Evolutionary conservation across 257 asterid genomes (phyloP).

Genomic region (Salvia splendens): DNA sequence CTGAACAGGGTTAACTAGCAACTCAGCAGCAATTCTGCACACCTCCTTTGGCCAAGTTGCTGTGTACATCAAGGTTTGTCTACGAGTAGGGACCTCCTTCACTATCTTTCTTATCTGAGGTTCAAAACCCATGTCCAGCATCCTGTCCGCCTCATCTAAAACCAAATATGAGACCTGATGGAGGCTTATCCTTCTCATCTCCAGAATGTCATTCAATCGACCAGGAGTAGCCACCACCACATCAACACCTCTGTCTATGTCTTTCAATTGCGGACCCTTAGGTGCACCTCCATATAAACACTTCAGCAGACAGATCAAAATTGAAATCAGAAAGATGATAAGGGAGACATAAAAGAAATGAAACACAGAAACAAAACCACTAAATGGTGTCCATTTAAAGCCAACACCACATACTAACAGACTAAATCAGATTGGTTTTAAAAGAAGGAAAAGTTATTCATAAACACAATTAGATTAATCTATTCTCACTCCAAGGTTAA

Average conservation of each 20-base stretch:
- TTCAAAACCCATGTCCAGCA: constrained; percentile 99
- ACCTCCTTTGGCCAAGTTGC: constrained; percentile 99
- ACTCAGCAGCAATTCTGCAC: constrained; percentile 90
- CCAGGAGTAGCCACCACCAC: constrained; percentile 99
- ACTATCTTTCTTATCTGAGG: constrained; percentile 99
- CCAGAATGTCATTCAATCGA: constrained; percentile 91
- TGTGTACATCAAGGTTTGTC: constrained; percentile 97
- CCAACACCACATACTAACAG: background rate
- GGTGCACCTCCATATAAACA: constrained; percentile 92
- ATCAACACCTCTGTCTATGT: constrained; percentile 85
- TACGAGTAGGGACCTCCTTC: constrained; percentile 79
- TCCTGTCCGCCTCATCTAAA: constrained; percentile 96
- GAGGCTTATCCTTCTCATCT: constrained; percentile 87
- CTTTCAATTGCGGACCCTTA: constrained; percentile 86
- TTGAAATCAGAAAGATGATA: constrained; percentile 31
- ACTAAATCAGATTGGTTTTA: too few species aligned
- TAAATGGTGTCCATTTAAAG: constrained; percentile 2
- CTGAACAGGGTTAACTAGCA: constrained; percentile 81
- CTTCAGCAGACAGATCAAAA: constrained; percentile 40
- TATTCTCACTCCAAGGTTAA: background rate
- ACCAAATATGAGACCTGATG: constrained; percentile 92
- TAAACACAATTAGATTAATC: background rate
- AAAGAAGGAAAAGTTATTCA: too few species aligned
- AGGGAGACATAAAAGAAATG: background rate
- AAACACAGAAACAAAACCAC: constrained; percentile 12